These are phyloP conservation scores for Sarocladiaceae sp. DNA, from an alignment of 2,329 filamentous ascomycete species.

Conservation along the genomic window DNA sequence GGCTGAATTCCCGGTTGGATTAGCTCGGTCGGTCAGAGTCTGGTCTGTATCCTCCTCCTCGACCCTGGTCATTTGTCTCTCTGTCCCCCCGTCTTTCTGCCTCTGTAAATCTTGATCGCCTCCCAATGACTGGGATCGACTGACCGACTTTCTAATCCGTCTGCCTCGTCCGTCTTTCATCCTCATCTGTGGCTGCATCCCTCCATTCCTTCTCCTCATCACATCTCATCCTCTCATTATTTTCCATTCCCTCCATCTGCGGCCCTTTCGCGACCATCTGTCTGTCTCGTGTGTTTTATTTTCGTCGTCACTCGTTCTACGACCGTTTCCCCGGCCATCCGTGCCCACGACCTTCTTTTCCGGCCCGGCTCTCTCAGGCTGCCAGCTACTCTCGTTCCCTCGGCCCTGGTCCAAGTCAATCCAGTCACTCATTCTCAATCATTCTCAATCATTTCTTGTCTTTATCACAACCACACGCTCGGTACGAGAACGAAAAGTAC, in stretches of 20 bases:
- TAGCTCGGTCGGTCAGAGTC: no score
- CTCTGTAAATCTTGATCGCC: not conserved
- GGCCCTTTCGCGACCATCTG: not conserved
- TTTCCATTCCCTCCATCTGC: not conserved
- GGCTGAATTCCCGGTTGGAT: no score
- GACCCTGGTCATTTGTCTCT: not conserved
- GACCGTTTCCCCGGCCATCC: not conserved
- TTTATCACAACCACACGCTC: no score
- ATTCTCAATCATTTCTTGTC: no score
- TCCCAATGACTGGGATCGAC: not conserved
- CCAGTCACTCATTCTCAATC: no score
- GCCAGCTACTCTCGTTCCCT: no score
- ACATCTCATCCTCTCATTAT: not conserved
- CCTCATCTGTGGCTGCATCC: not conserved
- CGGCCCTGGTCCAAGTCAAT: no score
- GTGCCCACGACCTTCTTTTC: slow-evolving; percentile 4
- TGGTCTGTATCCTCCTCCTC: no score
- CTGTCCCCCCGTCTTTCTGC: no score
- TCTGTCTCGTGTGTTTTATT: not conserved
- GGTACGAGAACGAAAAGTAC: no score
- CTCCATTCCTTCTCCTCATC: slow-evolving; percentile 12
- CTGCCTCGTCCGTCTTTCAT: not conserved
- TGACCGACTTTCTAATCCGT: no score
- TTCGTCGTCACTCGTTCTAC: not conserved
- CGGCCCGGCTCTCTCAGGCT: not conserved